A percentile compares a stretch with the other conserved stretches of the same genome.
These are phyloP conservation scores for Neofusicoccum cordaticola DNA, from an alignment of 2,329 filamentous ascomycete genomes.

Conservation along the genomic window DNA sequence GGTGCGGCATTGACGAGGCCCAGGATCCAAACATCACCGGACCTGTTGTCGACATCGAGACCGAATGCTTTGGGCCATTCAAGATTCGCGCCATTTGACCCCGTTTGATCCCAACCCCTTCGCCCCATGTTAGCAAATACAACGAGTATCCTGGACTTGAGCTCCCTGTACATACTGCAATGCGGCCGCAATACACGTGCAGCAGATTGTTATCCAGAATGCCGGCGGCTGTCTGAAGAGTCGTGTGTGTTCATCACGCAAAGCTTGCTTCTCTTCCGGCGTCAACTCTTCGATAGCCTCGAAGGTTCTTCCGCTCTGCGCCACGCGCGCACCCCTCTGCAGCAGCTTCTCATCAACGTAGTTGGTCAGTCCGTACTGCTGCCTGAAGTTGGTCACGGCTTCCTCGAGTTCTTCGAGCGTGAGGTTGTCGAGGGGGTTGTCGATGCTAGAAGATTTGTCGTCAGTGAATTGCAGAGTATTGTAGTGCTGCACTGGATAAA, in stretches of 20 bases:
- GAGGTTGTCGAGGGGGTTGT: conserved; percentile 57
- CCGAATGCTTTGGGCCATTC: conserved; percentile 57
- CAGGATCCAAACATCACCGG: conserved; percentile 51
- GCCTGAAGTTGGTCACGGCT: conserved; percentile 60
- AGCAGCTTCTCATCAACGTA: conserved; percentile 53
- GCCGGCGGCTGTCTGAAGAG: conserved; percentile 64
- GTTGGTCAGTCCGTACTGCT: conserved; percentile 56
- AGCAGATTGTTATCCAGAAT: conserved; percentile 65
- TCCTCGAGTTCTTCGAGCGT: conserved; percentile 49
- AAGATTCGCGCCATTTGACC: conserved; percentile 52
- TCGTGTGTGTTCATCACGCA: conserved; percentile 63
- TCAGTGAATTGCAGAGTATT: background rate
- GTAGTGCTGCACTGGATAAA: too few relatives aligned
- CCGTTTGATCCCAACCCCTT: conserved; percentile 56
- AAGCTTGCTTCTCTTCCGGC: conserved; percentile 58
- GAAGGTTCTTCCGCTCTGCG: conserved; percentile 64
- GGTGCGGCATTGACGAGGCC: conserved; percentile 62
- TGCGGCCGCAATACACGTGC: conserved; percentile 68
- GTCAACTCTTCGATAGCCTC: conserved; percentile 61
- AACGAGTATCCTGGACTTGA: too few relatives aligned
- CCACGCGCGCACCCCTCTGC: conserved; percentile 69
- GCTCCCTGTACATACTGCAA: conserved; percentile 39
- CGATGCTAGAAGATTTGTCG: conserved; percentile 41
- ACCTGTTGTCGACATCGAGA: conserved; percentile 31
- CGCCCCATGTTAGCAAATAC: background rate